These are phyloP conservation scores for Metschnikowia picachoensis DNA, from an alignment of 805 yeast genomes.

Conservation along the genomic window DNA sequence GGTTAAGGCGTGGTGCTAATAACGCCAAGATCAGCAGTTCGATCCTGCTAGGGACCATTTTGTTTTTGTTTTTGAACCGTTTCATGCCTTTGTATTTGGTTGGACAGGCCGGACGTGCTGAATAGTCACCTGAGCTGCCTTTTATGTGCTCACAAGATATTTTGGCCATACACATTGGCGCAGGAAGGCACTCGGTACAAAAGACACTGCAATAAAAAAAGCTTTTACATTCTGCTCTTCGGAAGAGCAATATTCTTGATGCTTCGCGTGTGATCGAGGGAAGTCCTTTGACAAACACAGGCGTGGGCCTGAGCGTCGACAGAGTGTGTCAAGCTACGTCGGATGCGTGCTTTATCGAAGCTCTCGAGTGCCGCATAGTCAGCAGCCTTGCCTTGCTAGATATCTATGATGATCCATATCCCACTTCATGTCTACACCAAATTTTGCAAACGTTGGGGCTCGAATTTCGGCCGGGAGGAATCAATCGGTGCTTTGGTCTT, in stretches of 20 bases:
- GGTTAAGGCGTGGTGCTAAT: slow-evolving; percentile 53
- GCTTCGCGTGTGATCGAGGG: slow-evolving; percentile 31
- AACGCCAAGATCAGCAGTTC: slow-evolving; percentile 75
- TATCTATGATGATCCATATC: slow-evolving; percentile 7
- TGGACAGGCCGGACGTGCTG: background rate
- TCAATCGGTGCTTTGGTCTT: slow-evolving; percentile 24
- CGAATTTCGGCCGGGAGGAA: slow-evolving; percentile 13
- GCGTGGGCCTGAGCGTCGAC: slow-evolving; percentile 44
- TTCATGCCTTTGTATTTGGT: background rate
- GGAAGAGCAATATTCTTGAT: slow-evolving; percentile 6
- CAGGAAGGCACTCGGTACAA: slow-evolving; percentile 42
- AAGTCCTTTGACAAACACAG: slow-evolving; percentile 45
- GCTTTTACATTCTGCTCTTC: slow-evolving; percentile 28
- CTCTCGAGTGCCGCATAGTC: slow-evolving; percentile 5
- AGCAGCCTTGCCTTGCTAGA: slow-evolving; percentile 17
- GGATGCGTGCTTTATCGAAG: slow-evolving; percentile 38
- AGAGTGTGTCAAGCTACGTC: slow-evolving; percentile 40
- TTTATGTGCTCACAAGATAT: background rate
- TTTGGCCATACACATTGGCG: slow-evolving; percentile 46
- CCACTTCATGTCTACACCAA: slow-evolving; percentile 15
- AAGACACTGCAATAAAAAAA: slow-evolving; percentile 19
- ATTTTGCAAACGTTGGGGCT: slow-evolving; percentile 23
- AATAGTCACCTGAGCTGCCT: too few relatives aligned
- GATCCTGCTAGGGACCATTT: slow-evolving; percentile 81
- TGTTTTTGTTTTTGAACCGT: slow-evolving; percentile 10